A percentile compares a stretch with the other conserved stretches of the same genome.
These are phyloP conservation scores for Hypomyces rosellus DNA, from an alignment of 2,329 filamentous ascomycete genomes.

Conservation along the genomic window DNA sequence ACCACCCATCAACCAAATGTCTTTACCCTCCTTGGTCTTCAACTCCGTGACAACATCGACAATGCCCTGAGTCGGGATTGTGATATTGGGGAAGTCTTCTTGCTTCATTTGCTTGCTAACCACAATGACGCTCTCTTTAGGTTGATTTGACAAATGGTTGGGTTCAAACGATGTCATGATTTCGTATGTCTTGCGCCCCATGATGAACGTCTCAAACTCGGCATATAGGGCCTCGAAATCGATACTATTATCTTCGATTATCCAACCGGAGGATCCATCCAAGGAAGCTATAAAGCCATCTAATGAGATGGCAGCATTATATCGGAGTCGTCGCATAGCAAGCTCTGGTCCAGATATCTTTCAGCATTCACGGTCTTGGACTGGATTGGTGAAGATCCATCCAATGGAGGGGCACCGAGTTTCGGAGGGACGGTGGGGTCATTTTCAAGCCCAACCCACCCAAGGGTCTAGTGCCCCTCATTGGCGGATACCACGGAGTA, in stretches of 20 bases:
- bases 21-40: constrained; percentile 17
- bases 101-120: constrained; percentile 18
- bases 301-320: constrained; percentile 28
- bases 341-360: no score
- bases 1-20: constrained; percentile 33
- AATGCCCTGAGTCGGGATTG: constrained; percentile 17
- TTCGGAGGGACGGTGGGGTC: no score
- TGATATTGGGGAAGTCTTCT: constrained; percentile 18
- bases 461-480: no score
- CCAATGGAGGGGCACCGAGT: no score
- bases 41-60: constrained; percentile 16
- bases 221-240: constrained; percentile 27
- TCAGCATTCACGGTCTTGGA: no score
- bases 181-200: constrained; percentile 32
- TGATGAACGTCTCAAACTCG: constrained; percentile 27
- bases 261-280: constrained; percentile 25
- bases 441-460: no score
- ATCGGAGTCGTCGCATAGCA: constrained; percentile 21
- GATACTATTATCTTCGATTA: constrained; percentile 25
- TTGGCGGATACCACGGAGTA: no score
- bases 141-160: constrained; percentile 17
- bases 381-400: no score
- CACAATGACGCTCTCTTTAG: constrained; percentile 23
- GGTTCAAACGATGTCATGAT: constrained; percentile 16
- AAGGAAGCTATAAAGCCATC: constrained; percentile 30